Percentiles rank a stretch among this genome's conserved stretches.
Evolutionary conservation across 164 flowering plant species (phyloP).

Genomic region (Vitis vinifera): DNA sequence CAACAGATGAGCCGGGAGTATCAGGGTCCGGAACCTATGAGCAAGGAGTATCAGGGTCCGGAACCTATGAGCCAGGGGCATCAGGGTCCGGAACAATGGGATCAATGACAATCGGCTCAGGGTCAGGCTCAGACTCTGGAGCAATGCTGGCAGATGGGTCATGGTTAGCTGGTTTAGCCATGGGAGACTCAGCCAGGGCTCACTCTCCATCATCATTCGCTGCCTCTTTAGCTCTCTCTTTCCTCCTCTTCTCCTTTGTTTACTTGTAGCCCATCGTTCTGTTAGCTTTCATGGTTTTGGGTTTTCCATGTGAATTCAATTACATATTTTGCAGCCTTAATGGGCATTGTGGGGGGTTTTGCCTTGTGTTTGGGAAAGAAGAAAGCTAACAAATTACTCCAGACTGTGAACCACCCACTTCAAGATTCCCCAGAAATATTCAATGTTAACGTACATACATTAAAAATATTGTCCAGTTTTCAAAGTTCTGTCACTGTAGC

Average conservation of each 20-base stretch:
- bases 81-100: neutral
- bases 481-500: neutral
- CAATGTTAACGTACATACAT: neutral
- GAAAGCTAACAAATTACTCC: conserved; percentile 17
- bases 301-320: conserved; percentile 11
- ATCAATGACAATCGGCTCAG: neutral
- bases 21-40: conserved; percentile 14
- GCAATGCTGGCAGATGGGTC: conserved; percentile 57
- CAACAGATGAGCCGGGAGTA: conserved; percentile 10
- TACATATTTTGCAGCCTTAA: conserved; percentile 4
- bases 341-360: conserved; percentile 1
- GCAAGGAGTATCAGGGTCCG: neutral
- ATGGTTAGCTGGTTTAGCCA: conserved; percentile 77
- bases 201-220: conserved; percentile 15
- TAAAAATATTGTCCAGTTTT: neutral
- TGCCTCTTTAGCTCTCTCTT: conserved; percentile 16
- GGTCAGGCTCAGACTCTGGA: conserved; percentile 21
- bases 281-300: neutral
- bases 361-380: neutral
- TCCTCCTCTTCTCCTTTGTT: conserved; percentile 18
- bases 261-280: conserved; percentile 25
- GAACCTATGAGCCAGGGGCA: neutral
- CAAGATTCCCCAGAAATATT: conserved; percentile 4
- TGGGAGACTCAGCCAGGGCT: conserved; percentile 56
- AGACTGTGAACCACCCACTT: conserved; percentile 20